Evolutionary conservation across 2,329 filamentous ascomycete species (phyloP), one percentile per base, ranked within the genome.

Genomic region (Alternaria rosae): DNA sequence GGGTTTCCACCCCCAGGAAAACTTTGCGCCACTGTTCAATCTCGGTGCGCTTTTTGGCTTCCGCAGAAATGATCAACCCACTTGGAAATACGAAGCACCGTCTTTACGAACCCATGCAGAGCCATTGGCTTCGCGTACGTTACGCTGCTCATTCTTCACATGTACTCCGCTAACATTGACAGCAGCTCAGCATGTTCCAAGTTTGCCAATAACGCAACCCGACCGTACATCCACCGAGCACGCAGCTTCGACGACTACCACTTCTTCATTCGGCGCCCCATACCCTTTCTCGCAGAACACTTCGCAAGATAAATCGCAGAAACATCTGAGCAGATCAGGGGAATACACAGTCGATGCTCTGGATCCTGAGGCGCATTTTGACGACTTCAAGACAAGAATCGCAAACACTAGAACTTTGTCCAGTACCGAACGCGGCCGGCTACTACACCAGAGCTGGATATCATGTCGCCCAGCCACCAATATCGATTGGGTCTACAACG

Each of bases 21-120:
- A 47, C 43, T 64, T 70, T 32, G 62, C 67, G 42, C 65, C 70
- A n/a, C 56, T 66, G 6, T 76, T 76, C 68, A 74, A 55, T 53
- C 59, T 78, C 51, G 66, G 62, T 38, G 70, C 73, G 17, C 60
- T 76, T 57, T 76, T 78, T 61, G 72, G 70, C 32, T 64, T 67
- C 48, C 69, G 68, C 43, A 68, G 66, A 45, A 65, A 64, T 43
- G 45, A 65, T 20, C 61, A 68, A 38, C 70, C 71, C 41, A 59
- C 64, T 5, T 79, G 75, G 76, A 75, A 65, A 75, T 79, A 79
- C 64, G 71, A 79, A 58, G 71, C 77, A 28, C 77, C 77, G 4
- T 74, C 77, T 21, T 56, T 64, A 20, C 66, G 58, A 12, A 62
- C 59, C 45, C 51, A 59, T 44, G 32, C 42, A 15, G 55, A 59